Percentiles rank a stretch among this genome's conserved stretches.
Evolutionary conservation across 805 yeast species (phyloP).

Genomic region (Metahyphopichia silvanorum): DNA sequence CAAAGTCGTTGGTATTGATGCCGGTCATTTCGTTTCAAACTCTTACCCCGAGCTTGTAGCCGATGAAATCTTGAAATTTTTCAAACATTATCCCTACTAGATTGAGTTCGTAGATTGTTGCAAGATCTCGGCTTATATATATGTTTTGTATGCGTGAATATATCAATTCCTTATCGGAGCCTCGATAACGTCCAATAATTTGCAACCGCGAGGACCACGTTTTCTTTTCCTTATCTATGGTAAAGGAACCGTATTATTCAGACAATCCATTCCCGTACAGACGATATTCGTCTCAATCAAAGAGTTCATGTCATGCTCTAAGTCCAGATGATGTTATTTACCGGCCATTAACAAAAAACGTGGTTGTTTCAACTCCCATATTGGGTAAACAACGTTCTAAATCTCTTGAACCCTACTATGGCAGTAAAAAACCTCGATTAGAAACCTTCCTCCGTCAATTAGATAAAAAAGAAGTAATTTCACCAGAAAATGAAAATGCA

Average conservation of each 20-base stretch:
- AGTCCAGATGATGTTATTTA: neutral
- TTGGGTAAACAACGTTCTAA: constrained; percentile 2
- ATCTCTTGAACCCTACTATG: constrained; percentile 16
- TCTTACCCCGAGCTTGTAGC: constrained; percentile 27
- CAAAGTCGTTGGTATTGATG: constrained; percentile 22
- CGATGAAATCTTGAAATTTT: constrained; percentile 17
- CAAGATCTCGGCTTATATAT: too few species aligned
- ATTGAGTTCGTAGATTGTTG: too few species aligned
- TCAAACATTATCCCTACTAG: too few species aligned
- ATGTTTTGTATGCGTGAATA: too few species aligned
- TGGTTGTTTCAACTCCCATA: neutral
- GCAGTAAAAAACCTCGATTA: neutral
- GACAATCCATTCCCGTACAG: too few species aligned
- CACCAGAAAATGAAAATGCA: neutral
- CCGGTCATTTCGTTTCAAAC: constrained; percentile 40
- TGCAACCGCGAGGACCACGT: too few species aligned
- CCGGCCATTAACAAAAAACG: neutral
- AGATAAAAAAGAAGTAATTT: neutral
- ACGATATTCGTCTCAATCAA: too few species aligned
- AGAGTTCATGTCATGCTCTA: neutral
- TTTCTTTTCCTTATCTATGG: too few species aligned
- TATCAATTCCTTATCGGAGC: too few species aligned
- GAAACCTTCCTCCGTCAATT: too few species aligned
- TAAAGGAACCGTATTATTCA: too few species aligned
- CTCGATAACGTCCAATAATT: too few species aligned